phyloP scores from a whole-genome alignment of 1,284 basidiomycete genomes.

The Boletus mariae region DNA sequence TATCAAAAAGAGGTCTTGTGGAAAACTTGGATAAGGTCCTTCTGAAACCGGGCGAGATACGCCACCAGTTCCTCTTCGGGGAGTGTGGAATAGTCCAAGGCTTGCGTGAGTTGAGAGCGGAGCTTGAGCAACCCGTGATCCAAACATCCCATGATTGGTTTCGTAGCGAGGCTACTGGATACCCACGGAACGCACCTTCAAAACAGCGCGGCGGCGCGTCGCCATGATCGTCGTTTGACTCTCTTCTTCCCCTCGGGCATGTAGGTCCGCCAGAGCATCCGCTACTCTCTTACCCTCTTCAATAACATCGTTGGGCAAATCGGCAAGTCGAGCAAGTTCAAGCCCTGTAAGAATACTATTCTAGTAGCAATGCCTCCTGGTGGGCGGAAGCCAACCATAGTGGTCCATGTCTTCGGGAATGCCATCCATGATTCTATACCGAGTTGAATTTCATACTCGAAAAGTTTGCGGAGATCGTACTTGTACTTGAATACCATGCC shows the following conservation, averaged over 20 bases:
- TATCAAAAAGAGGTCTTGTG: slow-evolving; percentile 29
- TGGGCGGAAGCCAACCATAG: slow-evolving; percentile 49
- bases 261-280: slow-evolving; percentile 53
- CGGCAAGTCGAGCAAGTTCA: slow-evolving; percentile 79
- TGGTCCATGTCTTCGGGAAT: slow-evolving; percentile 53
- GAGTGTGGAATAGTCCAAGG: slow-evolving; percentile 61
- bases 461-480: slow-evolving; percentile 36
- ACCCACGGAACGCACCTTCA: slow-evolving; percentile 47
- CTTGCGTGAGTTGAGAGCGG: slow-evolving; percentile 65
- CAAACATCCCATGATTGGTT: neutral
- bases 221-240: slow-evolving; percentile 60
- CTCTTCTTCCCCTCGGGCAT: slow-evolving; percentile 53
- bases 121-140: slow-evolving; percentile 43
- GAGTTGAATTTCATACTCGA: neutral
- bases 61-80: slow-evolving; percentile 62
- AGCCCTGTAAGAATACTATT: slow-evolving; percentile 50
- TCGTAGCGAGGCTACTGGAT: neutral
- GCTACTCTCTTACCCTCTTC: slow-evolving; percentile 61
- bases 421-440: slow-evolving; percentile 58
- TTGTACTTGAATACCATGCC: slow-evolving; percentile 79
- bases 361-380: neutral
- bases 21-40: slow-evolving; percentile 59
- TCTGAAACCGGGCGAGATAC: slow-evolving; percentile 66
- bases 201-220: slow-evolving; percentile 60
- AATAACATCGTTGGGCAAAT: slow-evolving; percentile 70